Percentiles rank a stretch among this genome's conserved stretches.
Conservation (phyloP, 495 filamentous ascomycete genomes). For the Tuber brumale region DNA sequence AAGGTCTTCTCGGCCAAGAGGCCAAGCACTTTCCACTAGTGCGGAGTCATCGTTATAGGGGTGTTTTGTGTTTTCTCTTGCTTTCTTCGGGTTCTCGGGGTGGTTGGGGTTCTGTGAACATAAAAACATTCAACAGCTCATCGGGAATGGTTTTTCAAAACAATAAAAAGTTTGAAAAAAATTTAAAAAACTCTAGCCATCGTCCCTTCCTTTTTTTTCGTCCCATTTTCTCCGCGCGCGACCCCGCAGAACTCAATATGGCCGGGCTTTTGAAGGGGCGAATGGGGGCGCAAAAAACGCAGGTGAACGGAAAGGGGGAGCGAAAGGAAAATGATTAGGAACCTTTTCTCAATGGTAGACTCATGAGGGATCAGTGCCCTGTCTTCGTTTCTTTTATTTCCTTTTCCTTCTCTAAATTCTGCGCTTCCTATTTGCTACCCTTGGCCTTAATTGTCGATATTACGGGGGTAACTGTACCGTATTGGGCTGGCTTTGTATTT, state of each 20-base stretch:
- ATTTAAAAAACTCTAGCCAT: not conserved
- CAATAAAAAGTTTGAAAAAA: slow-evolving; percentile 1
- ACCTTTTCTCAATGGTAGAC: not conserved
- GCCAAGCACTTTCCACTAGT: slow-evolving; percentile 70
- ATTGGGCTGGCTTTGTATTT: not conserved
- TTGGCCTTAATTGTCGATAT: not conserved
- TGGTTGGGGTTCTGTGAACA: not conserved
- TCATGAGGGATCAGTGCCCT: not conserved
- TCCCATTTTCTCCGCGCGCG: not conserved
- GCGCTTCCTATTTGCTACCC: not conserved
- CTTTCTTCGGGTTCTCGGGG: not conserved
- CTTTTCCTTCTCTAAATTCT: not conserved
- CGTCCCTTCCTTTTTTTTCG: not conserved
- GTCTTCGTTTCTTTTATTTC: not conserved
- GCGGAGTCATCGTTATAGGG: not conserved
- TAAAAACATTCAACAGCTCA: not conserved
- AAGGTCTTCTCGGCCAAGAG: slow-evolving; percentile 86
- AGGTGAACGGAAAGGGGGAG: not conserved
- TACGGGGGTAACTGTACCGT: not conserved
- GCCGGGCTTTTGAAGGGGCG: not conserved
- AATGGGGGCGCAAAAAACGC: not conserved
- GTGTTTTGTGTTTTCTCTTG: slow-evolving; percentile 1
- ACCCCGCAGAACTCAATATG: not conserved
- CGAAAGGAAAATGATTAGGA: not conserved
- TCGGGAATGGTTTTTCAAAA: not conserved